Percentiles rank a stretch among this genome's conserved stretches.
Conservation (phyloP, 805 yeast species). For the Pichia exigua region DNA sequence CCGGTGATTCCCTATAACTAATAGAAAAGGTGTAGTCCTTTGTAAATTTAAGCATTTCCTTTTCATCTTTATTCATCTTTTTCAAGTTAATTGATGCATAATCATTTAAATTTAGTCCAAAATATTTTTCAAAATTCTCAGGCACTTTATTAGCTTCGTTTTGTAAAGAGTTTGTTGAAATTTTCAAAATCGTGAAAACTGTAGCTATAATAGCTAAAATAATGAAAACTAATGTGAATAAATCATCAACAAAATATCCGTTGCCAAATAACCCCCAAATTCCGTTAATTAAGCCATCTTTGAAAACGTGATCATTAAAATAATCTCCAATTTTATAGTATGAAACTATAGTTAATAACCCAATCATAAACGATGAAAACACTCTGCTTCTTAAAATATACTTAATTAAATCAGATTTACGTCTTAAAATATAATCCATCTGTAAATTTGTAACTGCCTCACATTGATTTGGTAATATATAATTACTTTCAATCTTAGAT, state of each 20-base stretch:
- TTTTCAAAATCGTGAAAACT: conserved; percentile 33
- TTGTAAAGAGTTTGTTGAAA: conserved; percentile 42
- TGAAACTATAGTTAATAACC: conserved; percentile 16
- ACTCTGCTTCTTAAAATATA: conserved; percentile 40
- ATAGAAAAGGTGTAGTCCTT: conserved; percentile 45
- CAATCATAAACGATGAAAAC: conserved; percentile 25
- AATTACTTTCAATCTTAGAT: conserved; percentile 42
- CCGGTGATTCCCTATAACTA: conserved; percentile 61
- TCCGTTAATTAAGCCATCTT: conserved; percentile 9
- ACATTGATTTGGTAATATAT: conserved; percentile 48
- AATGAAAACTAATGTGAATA: conserved; percentile 32
- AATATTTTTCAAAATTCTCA: conserved; percentile 30
- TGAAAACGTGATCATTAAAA: conserved; percentile 19
- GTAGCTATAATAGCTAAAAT: conserved; percentile 31
- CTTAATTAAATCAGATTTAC: conserved; percentile 40
- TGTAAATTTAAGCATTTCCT: conserved; percentile 19
- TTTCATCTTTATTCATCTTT: conserved; percentile 15
- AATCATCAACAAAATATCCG: conserved; percentile 19
- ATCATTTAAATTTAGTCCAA: conserved; percentile 44
- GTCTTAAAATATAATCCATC: conserved; percentile 48
- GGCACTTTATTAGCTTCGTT: conserved; percentile 32
- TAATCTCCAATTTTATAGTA: conserved; percentile 17
- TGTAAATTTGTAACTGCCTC: conserved; percentile 56
- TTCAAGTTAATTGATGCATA: conserved; percentile 25
- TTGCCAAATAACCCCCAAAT: conserved; percentile 14